Base-by-base conservation (phyloP, 495 filamentous ascomycete genomes). In the Lophiotrema nucula region DNA sequence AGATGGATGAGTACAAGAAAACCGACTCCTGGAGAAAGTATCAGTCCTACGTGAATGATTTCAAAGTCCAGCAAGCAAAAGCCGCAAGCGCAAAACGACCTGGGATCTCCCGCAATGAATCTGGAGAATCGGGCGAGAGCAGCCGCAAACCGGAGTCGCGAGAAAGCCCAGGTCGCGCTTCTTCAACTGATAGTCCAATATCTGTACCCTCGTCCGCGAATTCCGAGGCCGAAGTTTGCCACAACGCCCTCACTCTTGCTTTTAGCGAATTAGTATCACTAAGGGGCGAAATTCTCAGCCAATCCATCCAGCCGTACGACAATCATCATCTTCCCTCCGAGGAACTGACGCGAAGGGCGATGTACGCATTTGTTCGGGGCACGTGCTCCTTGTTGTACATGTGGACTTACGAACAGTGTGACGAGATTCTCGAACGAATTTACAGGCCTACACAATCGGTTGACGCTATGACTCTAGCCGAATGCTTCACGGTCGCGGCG, bases 1-100 rank as follows among this genome's bases (percentile, higher is more conserved):
- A 66, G 31, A 65, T 68, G 58, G 66, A 66, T 28, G 58, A 62
- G n/a, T 68, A 68, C 47, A 64, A 65, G 42, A 62, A 60, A 41
- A 68, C 63, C 1, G 59, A 63, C 23, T 18, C 11, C 6, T 68
- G 59, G 44, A 53, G 58, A 25, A 56, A 60, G 23, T 66, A 68
- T 21, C 64, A 63, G 25, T 46, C 19, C 1, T 68, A 68, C 47
- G 31, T 68, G 39, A 49, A 42, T 4, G 62, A 58, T 6, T 68
- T 68, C 58, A 68, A 50, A 21, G 25, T 43, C 13, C 51, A 62
- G 28, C 57, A 61, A 16, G 31, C 49, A 3, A 55, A 50, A 27
- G 13, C 44, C 12, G 39, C 33, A 15, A 47, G 18, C 11, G 47
- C 19, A 23, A 58, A 53, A 42, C 57, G 53, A 11, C 25, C 31